phyloP scores from a whole-genome alignment of 2,329 filamentous ascomycete species.

The Phyllosticta citrichinensis region DNA sequence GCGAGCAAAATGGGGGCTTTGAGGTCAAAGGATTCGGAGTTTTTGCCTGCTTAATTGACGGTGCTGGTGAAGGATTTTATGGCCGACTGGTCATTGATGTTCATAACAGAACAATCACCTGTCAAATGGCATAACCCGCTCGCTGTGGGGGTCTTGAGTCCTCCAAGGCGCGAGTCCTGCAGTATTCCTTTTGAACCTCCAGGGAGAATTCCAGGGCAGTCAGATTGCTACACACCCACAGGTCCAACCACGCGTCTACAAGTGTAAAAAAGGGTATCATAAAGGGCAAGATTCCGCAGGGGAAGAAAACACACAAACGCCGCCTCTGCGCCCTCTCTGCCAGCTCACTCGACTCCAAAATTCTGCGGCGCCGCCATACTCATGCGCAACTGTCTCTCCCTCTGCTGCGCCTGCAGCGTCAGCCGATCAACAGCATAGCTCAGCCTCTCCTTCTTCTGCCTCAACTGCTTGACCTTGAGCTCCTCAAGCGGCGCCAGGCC shows the following conservation, averaged over 20 bases:
- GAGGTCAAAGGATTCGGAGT: too few relatives aligned
- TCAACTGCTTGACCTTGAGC: constrained; percentile 54
- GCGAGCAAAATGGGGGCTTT: too few relatives aligned
- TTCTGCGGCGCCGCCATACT: constrained; percentile 52
- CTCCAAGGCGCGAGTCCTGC: too few relatives aligned
- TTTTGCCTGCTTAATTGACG: too few relatives aligned
- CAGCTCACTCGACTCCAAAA: constrained; percentile 10
- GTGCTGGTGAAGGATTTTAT: too few relatives aligned
- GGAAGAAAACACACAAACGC: background rate
- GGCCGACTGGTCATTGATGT: too few relatives aligned
- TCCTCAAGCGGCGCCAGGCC: constrained; percentile 37
- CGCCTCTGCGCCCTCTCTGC: background rate
- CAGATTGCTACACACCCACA: too few relatives aligned
- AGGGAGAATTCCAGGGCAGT: too few relatives aligned
- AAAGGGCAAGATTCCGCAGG: background rate
- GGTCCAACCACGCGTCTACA: background rate
- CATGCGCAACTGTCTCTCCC: constrained; percentile 61
- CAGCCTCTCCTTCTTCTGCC: constrained; percentile 74
- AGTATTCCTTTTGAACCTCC: too few relatives aligned
- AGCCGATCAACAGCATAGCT: constrained; percentile 79
- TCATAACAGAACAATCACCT: too few relatives aligned
- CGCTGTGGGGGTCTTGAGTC: too few relatives aligned
- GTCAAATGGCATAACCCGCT: too few relatives aligned
- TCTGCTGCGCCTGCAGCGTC: constrained; percentile 75
- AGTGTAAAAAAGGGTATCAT: background rate